Evolutionary conservation across 2,329 filamentous ascomycete species (phyloP).

Genomic region (Chaetomium sp.): DNA sequence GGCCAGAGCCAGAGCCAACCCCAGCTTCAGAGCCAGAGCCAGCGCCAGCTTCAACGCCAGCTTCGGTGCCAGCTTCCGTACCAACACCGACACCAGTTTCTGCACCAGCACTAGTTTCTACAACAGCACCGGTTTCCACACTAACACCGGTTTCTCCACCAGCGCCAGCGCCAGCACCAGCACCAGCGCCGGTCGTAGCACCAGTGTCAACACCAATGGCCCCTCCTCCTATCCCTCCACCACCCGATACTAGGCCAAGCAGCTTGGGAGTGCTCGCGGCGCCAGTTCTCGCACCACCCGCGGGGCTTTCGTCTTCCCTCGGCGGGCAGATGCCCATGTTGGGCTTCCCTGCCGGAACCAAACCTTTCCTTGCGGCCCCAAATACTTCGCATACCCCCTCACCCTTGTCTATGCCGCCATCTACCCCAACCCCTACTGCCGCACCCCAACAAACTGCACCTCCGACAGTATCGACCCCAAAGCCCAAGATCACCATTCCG

Average conservation of each 20-base stretch:
- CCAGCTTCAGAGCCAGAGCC: neutral
- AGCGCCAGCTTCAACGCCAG: constrained; percentile 13
- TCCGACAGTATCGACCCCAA: neutral
- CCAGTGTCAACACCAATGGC: constrained; percentile 27
- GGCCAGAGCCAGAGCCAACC: constrained; percentile 16
- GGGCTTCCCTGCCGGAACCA: constrained; percentile 31
- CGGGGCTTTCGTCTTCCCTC: constrained; percentile 31
- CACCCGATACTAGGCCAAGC: constrained; percentile 28
- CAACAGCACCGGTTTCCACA: neutral
- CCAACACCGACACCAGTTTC: constrained; percentile 7
- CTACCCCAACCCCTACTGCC: constrained; percentile 14
- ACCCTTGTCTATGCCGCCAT: constrained; percentile 32
- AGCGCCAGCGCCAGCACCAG: neutral
- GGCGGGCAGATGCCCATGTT: constrained; percentile 36
- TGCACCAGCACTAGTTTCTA: neutral
- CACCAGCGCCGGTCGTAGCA: constrained; percentile 28
- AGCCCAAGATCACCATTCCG: constrained; percentile 12
- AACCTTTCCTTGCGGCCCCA: constrained; percentile 37
- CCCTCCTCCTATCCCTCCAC: constrained; percentile 32
- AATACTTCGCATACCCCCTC: constrained; percentile 35
- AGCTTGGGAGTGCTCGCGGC: constrained; percentile 35
- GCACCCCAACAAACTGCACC: neutral
- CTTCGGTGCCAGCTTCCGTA: neutral
- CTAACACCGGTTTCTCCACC: neutral
- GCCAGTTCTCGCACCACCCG: constrained; percentile 38